Evolutionary conservation across 163 green algal genomes (phyloP).

Genomic region (Prototheca wickerhamii): DNA sequence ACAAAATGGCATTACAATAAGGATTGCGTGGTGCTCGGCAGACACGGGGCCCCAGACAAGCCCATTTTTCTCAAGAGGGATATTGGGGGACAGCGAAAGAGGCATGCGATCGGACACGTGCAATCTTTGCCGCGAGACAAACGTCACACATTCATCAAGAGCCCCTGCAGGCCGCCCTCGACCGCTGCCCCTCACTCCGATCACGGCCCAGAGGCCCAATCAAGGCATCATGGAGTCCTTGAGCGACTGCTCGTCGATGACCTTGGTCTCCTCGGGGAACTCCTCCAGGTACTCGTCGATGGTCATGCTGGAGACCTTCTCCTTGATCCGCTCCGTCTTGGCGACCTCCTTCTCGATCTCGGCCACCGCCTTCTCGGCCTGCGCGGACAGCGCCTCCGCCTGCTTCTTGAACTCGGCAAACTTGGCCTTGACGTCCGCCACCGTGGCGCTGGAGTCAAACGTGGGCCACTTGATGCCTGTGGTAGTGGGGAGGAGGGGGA

Average conservation of each 20-base stretch:
- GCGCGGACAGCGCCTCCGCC: constrained; percentile 22
- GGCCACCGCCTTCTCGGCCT: constrained; percentile 11
- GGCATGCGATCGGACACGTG: too few relatives aligned
- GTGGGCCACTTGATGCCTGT: constrained; percentile 36
- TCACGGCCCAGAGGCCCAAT: too few relatives aligned
- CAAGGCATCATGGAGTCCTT: constrained; percentile 12
- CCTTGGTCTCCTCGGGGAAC: constrained; percentile 28
- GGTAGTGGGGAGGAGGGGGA: background rate
- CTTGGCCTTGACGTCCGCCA: constrained; percentile 12
- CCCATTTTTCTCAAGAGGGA: too few relatives aligned
- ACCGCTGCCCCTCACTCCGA: too few relatives aligned
- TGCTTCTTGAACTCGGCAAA: constrained; percentile 28
- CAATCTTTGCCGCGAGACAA: too few relatives aligned
- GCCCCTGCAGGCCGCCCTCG: too few relatives aligned
- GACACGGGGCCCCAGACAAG: too few relatives aligned
- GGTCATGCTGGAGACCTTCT: constrained; percentile 26
- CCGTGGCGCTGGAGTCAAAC: constrained; percentile 20
- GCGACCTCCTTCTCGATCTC: constrained; percentile 26
- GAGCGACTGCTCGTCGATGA: constrained; percentile 26
- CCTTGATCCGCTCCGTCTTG: constrained; percentile 13
- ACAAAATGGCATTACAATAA: too few relatives aligned
- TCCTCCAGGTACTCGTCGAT: constrained; percentile 41
- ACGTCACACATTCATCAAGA: too few relatives aligned
- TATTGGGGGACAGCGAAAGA: too few relatives aligned
- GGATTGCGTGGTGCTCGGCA: too few relatives aligned